Evolutionary conservation across 2,329 filamentous ascomycete species (phyloP).

Genomic region (Talaromyces sp.): DNA sequence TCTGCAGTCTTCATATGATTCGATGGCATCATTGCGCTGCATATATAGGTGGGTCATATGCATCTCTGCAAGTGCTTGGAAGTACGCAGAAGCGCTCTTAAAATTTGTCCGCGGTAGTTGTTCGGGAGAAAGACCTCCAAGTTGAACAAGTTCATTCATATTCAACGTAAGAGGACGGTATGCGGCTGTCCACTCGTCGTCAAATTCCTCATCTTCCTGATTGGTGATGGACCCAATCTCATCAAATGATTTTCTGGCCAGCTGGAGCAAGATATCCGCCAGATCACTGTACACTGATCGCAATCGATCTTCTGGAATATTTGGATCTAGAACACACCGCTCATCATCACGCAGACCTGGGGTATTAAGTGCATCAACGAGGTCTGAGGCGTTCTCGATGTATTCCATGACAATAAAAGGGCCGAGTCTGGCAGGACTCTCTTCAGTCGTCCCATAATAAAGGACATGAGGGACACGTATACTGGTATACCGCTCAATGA

Average conservation of each 20-base stretch:
- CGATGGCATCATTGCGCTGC: conserved; percentile 40
- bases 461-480: conserved; percentile 22
- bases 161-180: conserved; percentile 22
- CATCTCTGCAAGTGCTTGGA: conserved; percentile 38
- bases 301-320: conserved; percentile 34
- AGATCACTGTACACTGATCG: conserved; percentile 40
- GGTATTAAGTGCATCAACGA: conserved; percentile 27
- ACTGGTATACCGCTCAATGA: conserved; percentile 19
- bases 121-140: conserved; percentile 25
- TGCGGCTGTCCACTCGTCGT: too few relatives aligned
- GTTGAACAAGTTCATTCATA: conserved; percentile 40
- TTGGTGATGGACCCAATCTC: conserved; percentile 39
- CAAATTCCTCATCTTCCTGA: too few relatives aligned
- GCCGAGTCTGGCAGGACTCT: conserved; percentile 21
- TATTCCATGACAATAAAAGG: conserved; percentile 39
- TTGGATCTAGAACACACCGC: conserved; percentile 32
- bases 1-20: conserved; percentile 25
- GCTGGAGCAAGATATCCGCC: conserved; percentile 41
- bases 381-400: conserved; percentile 23
- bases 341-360: conserved; percentile 25
- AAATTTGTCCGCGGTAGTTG: conserved; percentile 24
- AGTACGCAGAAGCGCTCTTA: conserved; percentile 39
- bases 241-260: conserved; percentile 34
- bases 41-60: conserved; percentile 41
- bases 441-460: conserved; percentile 22